Base-by-base conservation (phyloP, 78 protist genomes). In the Protostelium mycophagum region DNA sequence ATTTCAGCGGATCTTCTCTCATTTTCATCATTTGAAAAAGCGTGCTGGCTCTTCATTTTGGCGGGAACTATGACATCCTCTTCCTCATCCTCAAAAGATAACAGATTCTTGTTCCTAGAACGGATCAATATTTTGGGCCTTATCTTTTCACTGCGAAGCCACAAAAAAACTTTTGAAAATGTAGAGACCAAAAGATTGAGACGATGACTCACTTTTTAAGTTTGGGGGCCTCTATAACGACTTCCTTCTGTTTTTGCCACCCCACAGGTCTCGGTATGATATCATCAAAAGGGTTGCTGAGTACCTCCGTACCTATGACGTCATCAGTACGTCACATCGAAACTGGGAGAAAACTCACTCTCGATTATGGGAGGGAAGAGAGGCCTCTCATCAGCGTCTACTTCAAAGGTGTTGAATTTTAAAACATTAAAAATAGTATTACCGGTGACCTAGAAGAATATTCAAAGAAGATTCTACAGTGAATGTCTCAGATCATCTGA, bases 271-370 rank as follows among this genome's bases (percentile, higher is more conserved):
- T 93, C 0, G 96, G 97, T 28, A 83, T 91, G 5, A 98, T 98
- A 91, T 97, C 99, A 28, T 83, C 91, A 36, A 97, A 98, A 0
- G 99, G 99, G 88, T 97, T 96, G 86, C 31, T 28, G 1, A 98
- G 86, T 0, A 98, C 94, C 36, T 98, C 97, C 23, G 63, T 1
- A 1, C 87, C 28, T 0, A n/a, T n/a, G n/a, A n/a, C n/a, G 83
- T 35, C 25, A 63, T 92, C 89, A 83, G 31, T 5, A 51, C 16
- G 73, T 25, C 31, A 51, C 31, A 51, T 35, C 35, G 38, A 1
- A 36, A 25, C 88, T 38, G 1, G 1, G 5, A 0, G 94, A 86
- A 0, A 37, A 16, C 73, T 51, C 73, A 51, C 73, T 51, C 73
- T 51, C 73, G 73, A 51, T 51, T 5, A 51, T 37, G 0, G 98